These are phyloP conservation scores for Carnegiea gigantea DNA, from an alignment of 179 eudicot genomes.

Conservation along the genomic window DNA sequence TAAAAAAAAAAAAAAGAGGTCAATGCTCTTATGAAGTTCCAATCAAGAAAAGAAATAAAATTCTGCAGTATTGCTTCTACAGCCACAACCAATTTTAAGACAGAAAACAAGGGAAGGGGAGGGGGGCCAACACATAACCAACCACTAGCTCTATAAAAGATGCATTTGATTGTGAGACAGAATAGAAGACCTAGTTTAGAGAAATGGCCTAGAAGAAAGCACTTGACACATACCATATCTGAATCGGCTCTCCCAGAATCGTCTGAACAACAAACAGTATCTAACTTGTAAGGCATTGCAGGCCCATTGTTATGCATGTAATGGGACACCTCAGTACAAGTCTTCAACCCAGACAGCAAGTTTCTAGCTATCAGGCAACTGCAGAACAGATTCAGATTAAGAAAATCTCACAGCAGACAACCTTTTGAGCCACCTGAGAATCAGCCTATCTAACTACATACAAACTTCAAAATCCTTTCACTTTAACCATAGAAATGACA, in stretches of 20 bases:
- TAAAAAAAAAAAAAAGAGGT: too few relatives aligned
- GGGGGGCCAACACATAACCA: neutral
- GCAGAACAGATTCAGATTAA: conserved; percentile 32
- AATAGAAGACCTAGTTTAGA: neutral
- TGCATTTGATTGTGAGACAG: conserved; percentile 1
- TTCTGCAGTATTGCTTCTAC: too few relatives aligned
- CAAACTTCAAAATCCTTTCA: neutral
- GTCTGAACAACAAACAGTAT: conserved; percentile 39
- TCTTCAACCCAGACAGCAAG: conserved; percentile 81
- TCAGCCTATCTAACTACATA: neutral
- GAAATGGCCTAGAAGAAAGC: neutral
- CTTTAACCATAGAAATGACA: too few relatives aligned
- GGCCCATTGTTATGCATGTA: conserved; percentile 63
- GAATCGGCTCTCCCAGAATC: conserved; percentile 45
- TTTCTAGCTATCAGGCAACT: conserved; percentile 94
- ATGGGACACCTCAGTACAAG: conserved; percentile 76
- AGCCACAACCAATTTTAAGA: neutral
- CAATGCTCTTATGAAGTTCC: neutral
- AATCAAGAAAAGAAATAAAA: neutral
- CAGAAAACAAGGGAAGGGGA: neutral
- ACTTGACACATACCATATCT: conserved; percentile 44
- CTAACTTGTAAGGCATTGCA: conserved; percentile 38
- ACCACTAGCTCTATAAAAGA: neutral
- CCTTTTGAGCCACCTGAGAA: neutral
- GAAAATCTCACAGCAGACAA: conserved; percentile 14